These are phyloP conservation scores for Moricandia moricandioides DNA, from an alignment of 345 rosid genomes.

Conservation along the genomic window DNA sequence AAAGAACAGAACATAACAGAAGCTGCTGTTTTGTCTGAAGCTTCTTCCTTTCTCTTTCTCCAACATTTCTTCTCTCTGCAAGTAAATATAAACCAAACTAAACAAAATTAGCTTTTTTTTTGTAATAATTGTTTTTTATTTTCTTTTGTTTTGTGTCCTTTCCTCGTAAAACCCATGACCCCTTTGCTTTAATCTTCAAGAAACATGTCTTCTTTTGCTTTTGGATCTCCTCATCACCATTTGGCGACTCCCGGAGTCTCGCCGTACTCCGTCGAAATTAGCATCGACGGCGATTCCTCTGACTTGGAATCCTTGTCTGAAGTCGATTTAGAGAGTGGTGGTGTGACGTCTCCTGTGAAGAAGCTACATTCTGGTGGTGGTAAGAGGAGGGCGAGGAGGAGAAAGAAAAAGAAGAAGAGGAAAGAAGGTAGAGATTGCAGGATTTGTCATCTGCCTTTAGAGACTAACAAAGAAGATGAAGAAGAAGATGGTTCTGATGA, in stretches of 20 bases:
- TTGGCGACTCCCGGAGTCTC: slow-evolving; percentile 35
- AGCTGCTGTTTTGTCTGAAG: slow-evolving; percentile 42
- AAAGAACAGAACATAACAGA: slow-evolving; percentile 31
- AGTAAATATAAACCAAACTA: neutral
- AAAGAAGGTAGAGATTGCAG: slow-evolving; percentile 52
- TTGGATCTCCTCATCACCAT: slow-evolving; percentile 43
- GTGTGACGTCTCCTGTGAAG: slow-evolving; percentile 26
- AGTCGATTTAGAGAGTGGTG: slow-evolving; percentile 52
- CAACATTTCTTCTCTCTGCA: slow-evolving; percentile 34
- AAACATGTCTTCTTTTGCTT: slow-evolving; percentile 44
- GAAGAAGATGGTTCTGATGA: slow-evolving; percentile 29
- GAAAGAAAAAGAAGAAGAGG: slow-evolving; percentile 22
- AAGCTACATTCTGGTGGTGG: slow-evolving; percentile 41
- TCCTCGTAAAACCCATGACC: slow-evolving; percentile 41
- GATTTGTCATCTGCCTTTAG: slow-evolving; percentile 65
- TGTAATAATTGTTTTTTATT: neutral
- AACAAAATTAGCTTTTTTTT: slow-evolving; percentile 34
- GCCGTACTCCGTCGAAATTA: slow-evolving; percentile 44
- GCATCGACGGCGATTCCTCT: slow-evolving; percentile 39
- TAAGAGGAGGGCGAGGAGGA: slow-evolving; percentile 28
- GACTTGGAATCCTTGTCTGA: slow-evolving; percentile 50
- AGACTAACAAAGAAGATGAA: slow-evolving; percentile 28
- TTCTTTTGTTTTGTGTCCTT: neutral
- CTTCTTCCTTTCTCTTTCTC: slow-evolving; percentile 35
- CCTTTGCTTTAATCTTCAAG: slow-evolving; percentile 35